Base-by-base conservation (phyloP, 257 asterid species). In the Leptodermis oblonga region DNA sequence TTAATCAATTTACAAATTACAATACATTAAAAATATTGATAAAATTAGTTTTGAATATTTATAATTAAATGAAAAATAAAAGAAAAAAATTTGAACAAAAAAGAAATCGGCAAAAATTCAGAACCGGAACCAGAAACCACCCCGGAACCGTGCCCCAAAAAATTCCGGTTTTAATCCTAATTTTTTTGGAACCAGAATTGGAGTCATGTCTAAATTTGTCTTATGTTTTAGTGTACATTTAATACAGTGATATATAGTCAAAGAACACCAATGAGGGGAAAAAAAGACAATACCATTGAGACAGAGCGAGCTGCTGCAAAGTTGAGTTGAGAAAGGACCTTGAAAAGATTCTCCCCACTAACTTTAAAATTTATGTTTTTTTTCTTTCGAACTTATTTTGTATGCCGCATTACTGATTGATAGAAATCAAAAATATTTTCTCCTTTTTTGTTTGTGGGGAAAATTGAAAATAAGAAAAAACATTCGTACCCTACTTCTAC, bases 291-390 rank as follows among this genome's bases (percentile, higher is more conserved):
- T 58, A 39, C 12, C n/a, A n/a, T n/a, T 39, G 45, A 39, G 45
- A 12, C 45, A 36, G 36, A 42, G 69, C 31, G n/a, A n/a, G n/a
- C n/a, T 23, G 41, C 7, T 5, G 37, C 3, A 48, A n/a, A n/a
- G n/a, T n/a, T n/a, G 62, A 63, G 76, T 68, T 63, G 58, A 65
- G 71, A 64, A 65, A 20, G 74, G 74, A 68, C 80, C 54, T 51
- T 65, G n/a, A 46, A 76, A 69, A 79, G 80, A 79, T 81, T 73
- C 82, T 62, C 34, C 63, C 66, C 65, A 75, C 81, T 71, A 49
- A 20, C 4, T 73, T 56, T 51, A n/a, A n/a, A 74, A 54, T 43
- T 59, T 43, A 45, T 4, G 33, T 43, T 45, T 67, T 18, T 22
- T 14, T 2, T 11, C 14, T 43, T 43, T 55, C 3, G 7, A 4